Evolutionary conservation across 2,329 filamentous ascomycete species (phyloP).

Genomic region (Decorospora gaudefroyi): DNA sequence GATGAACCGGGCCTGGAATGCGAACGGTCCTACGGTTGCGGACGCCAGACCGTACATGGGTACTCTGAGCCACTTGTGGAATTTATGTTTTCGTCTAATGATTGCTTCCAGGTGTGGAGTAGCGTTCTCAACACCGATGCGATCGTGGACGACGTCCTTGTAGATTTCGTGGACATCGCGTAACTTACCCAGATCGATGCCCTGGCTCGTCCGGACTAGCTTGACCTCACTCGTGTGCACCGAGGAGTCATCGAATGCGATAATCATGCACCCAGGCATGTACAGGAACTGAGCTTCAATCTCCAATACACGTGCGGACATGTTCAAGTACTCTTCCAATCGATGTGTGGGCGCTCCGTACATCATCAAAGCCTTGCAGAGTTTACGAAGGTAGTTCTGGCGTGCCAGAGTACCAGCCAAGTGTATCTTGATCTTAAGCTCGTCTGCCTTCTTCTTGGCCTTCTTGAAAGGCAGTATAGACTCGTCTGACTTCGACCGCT

Average conservation of each 20-base stretch:
- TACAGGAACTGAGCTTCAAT: constrained; percentile 91
- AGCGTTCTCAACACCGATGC: constrained; percentile 72
- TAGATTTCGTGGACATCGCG: constrained; percentile 77
- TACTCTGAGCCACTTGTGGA: constrained; percentile 56
- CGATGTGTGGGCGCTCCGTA: constrained; percentile 91
- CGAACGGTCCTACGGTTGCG: constrained; percentile 76
- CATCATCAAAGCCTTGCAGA: constrained; percentile 85
- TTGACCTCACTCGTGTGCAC: constrained; percentile 82
- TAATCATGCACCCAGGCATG: constrained; percentile 90
- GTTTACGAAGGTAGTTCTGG: constrained; percentile 80
- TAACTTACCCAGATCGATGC: constrained; percentile 73
- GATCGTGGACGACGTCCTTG: constrained; percentile 79
- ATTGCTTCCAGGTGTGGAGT: constrained; percentile 66
- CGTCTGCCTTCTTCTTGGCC: constrained; percentile 51
- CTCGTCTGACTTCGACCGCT: constrained; percentile 44
- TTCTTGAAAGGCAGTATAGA: constrained; percentile 48
- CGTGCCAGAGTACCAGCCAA: constrained; percentile 73
- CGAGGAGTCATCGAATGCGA: constrained; percentile 77
- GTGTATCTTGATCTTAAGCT: constrained; percentile 64
- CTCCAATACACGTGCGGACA: constrained; percentile 85
- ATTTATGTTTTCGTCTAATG: constrained; percentile 61
- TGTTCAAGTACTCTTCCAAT: constrained; percentile 87
- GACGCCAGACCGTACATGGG: constrained; percentile 76
- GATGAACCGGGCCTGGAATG: constrained; percentile 74
- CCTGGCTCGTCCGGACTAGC: constrained; percentile 69